These are phyloP conservation scores for Monosporozyma solicola DNA, from an alignment of 805 yeast species.

Conservation along the genomic window DNA sequence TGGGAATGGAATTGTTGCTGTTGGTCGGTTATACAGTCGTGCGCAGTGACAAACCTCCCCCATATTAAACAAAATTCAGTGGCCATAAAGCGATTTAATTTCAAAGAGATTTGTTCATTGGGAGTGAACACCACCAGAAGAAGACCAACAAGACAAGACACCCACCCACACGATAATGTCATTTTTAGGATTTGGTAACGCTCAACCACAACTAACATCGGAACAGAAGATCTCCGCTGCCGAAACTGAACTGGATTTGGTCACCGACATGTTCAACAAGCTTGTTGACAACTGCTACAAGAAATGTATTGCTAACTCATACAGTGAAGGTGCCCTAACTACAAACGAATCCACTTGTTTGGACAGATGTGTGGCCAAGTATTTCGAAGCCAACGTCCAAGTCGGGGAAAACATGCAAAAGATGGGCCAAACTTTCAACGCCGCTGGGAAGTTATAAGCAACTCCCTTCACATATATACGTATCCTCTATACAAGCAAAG, in stretches of 20 bases:
- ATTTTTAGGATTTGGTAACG: conserved; percentile 67
- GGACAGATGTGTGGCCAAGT: conserved; percentile 93
- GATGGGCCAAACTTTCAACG: conserved; percentile 36
- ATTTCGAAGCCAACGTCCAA: conserved; percentile 87
- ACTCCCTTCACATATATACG: not conserved
- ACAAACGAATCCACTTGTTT: conserved; percentile 79
- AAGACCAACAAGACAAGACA: not conserved
- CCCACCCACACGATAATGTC: conserved; percentile 37
- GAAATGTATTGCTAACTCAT: conserved; percentile 66
- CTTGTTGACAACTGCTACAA: conserved; percentile 81
- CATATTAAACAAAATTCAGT: not conserved
- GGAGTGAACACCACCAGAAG: not conserved
- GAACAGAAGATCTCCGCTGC: conserved; percentile 83
- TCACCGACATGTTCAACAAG: conserved; percentile 94
- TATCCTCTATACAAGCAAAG: not conserved
- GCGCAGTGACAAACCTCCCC: not conserved
- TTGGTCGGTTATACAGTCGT: not conserved
- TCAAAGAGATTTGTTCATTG: not conserved
- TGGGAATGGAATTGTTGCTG: not conserved
- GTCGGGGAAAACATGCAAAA: conserved; percentile 75
- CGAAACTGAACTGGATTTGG: conserved; percentile 94
- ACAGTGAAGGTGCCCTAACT: conserved; percentile 63
- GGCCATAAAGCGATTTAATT: not conserved
- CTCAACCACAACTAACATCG: conserved; percentile 62
- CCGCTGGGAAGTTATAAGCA: conserved; percentile 26